These are phyloP conservation scores for Aspergillus ostianus DNA, from an alignment of 495 filamentous ascomycete genomes.

Conservation along the genomic window DNA sequence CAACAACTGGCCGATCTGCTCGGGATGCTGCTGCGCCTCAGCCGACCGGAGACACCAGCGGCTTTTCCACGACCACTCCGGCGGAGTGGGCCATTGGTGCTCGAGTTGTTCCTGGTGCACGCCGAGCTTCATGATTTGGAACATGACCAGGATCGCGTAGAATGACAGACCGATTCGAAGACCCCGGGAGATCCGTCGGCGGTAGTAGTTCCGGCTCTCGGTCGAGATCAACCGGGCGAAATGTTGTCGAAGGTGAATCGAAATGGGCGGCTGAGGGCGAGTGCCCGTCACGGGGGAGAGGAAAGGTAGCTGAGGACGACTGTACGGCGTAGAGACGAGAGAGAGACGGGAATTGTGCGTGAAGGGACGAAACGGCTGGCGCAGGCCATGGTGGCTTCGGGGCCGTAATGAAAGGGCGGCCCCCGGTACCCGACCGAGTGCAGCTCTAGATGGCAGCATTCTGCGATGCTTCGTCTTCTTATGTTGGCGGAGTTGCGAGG, in stretches of 20 bases:
- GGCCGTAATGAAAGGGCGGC: slow-evolving; percentile 17
- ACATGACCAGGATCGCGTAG: slow-evolving; percentile 53
- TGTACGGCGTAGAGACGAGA: slow-evolving; percentile 44
- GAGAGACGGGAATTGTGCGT: slow-evolving; percentile 47
- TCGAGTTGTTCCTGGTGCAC: slow-evolving; percentile 69
- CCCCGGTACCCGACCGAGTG: slow-evolving; percentile 34
- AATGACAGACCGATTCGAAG: slow-evolving; percentile 55
- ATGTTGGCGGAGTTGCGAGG: background rate
- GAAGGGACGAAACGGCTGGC: slow-evolving; percentile 35
- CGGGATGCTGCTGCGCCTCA: slow-evolving; percentile 53
- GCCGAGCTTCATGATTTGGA: slow-evolving; percentile 54
- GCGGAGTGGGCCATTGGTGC: slow-evolving; percentile 68
- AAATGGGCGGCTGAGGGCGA: slow-evolving; percentile 34
- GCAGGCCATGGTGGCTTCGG: slow-evolving; percentile 3
- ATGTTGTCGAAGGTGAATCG: slow-evolving; percentile 49
- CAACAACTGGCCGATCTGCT: slow-evolving; percentile 46
- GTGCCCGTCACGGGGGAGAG: slow-evolving; percentile 53
- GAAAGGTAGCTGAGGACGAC: slow-evolving; percentile 79
- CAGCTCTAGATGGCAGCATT: slow-evolving; percentile 22
- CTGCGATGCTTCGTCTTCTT: slow-evolving; percentile 8
- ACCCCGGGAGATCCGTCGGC: slow-evolving; percentile 58
- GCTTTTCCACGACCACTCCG: slow-evolving; percentile 68
- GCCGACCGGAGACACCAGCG: slow-evolving; percentile 59
- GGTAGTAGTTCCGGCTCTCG: slow-evolving; percentile 65
- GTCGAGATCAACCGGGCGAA: slow-evolving; percentile 74